Evolutionary conservation across 2,329 filamentous ascomycete genomes (phyloP), one percentile per base, ranked within the genome.

Genomic region (Penicillium sp.): DNA sequence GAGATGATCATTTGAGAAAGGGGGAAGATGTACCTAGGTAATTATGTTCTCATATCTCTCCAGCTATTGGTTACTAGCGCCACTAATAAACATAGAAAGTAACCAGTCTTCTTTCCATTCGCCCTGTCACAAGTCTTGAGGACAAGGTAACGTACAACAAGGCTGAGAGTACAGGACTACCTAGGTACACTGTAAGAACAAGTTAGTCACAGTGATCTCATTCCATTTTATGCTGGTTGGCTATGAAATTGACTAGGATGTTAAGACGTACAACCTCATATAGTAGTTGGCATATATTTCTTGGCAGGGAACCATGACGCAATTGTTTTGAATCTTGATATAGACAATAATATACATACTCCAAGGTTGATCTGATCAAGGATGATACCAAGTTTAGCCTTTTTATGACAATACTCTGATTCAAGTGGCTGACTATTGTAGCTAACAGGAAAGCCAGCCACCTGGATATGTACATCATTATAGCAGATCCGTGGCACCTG

Each of bases 221-320:
- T 40, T 40, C 5, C 12, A 24, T 4, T 24, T 5, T 19, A 35
- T 37, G 13, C 15, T 46, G 21, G 33, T 29, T 45, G 43, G 15
- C 19, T 40, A 41, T 43, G 1, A 6, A 29, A 43, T 42, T 13
- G 31, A 34, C 38, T 12, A 41, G 22, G 38, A 43, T 34, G 2
- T 24, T 24, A 24, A 7, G 2, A 24, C 2, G 22, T 24, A 24
- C 22, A 24, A 24, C 22, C 22, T 24, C 22, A 24, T 24, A 24
- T 22, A 22, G 22, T 38, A 43, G 28, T 32, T 43, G 41, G 35
- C 34, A 45, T 19, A 26, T 38, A 2, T 28, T 26, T 22, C 35
- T 47, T 47, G 45, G 44, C 44, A 41, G 17, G 22, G 10, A 24
- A 28, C 21, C n/a, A 42, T 47, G 45, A 47, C 45, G 37, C n/a